Base-by-base conservation (phyloP, 331 rosid genomes). In the Spiraea crenata region DNA sequence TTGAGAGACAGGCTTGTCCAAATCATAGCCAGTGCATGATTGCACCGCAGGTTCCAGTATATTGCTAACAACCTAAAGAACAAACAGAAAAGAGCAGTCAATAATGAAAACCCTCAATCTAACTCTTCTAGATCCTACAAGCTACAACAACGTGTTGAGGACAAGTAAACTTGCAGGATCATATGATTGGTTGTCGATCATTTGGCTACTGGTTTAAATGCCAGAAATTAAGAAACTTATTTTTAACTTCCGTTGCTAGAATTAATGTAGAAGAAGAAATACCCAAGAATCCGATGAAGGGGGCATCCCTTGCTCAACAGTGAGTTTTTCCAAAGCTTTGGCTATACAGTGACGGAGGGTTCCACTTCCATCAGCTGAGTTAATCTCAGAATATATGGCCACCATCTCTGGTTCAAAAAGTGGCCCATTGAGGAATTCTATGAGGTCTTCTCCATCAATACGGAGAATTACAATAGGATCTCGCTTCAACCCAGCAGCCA, bases 401-500 rank as follows among this genome's bases (percentile, higher is more conserved):
- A 83, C 62, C 85, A 89, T 75, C 70, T 95, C 99, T 5, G 88
- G 63, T 76, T 89, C 96, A 78, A 81, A 95, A 67, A 58, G 74
- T 39, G 88, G 88, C 46, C 90, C 84, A 51, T 73, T 71, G 38
- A 95, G 76, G 84, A 88, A 95, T 72, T 95, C 99, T 35, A 78
- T 79, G 39, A 95, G 96, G 78, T 95, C 99, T 86, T 95, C 93
- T 2, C 99, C 98, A 72, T 95, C 98, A n/a, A 95, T 95, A 35
- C 99, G 95, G 48, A 95, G 91, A 63, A 95, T 95, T 40, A 95
- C 84, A 25, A 95, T 85, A 25, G 99, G 99, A 71, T 95, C 98
- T 75, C 90, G 83, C 85, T 91, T 89, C 77, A 95, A 83, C 39
- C 96, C 99, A 35, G 99, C 93, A 82, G 99, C 98, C 99, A 95